Evolutionary conservation across 176 grass and related monocot genomes (phyloP), one percentile per base, ranked within the genome.

Genomic region (Miscanthus lutarioriparius): DNA sequence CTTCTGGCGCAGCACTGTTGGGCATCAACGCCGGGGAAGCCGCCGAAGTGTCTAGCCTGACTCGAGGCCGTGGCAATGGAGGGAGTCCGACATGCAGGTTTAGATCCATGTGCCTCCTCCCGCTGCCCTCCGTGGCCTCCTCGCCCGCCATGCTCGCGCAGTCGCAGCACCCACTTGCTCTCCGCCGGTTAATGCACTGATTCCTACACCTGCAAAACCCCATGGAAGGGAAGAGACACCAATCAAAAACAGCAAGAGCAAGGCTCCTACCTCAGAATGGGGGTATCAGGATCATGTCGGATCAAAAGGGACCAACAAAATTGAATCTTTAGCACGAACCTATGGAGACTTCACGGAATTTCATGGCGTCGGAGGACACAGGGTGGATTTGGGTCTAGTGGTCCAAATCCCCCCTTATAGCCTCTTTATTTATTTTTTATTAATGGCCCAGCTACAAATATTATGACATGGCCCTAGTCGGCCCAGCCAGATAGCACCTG

Each of bases 31-130:
- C 3, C 43, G 43, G 12, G 59, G 45, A 81, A 67, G 75, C 44
- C 6, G 80, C 15, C 14, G 76, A 56, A 17, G 72, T 84, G 43
- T 83, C 86, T 11, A 81, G 78, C 16, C 70, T 71, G 16, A 70
- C 81, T 64, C 53, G 88, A 61, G 79, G 76, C 39, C 45, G 88
- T 23, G 67, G 88, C 86, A 92, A 77, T 12, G 86, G 83, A 78
- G 85, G 80, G 36, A 94, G 43, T 11, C 43, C 43, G 2, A 13
- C 43, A 45, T 45, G 11, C 43, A 45, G 74, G 86, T 87, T 94
- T 79, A 89, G 86, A 86, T 97, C 95, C 76, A 86, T 86, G 44
- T 27, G 45, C 25, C 68, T 58, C 74, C 84, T 83, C 67, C 28
- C 44, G 67, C 78, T 85, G 2, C 74, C 67, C 83, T 74, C 86